Base-by-base conservation (phyloP, 140 eudicot species). In the Cichorium intybus region DNA sequence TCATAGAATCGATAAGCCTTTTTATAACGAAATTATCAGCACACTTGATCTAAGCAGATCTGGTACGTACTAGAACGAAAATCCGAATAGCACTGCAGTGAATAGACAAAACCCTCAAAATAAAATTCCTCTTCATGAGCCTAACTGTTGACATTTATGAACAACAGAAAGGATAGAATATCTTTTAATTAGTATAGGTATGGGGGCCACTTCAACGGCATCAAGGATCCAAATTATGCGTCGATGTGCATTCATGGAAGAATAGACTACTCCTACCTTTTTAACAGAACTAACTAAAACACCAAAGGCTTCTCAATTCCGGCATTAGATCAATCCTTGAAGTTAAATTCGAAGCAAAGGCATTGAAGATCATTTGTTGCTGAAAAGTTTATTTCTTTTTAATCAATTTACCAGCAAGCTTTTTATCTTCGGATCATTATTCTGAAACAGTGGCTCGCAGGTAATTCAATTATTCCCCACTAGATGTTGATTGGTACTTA, bases 171-270 rank as follows among this genome's bases (percentile, higher is more conserved):
- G 63, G 18, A 35, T 28, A 68, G 5, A 41, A 35, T 35, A 35
- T 35, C 43, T 35, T 35, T 35, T 14, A 35, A 35, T 1, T 35
- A 27, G 31, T 27, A 27, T 6, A 27, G 5, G 31, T 27, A 4
- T 7, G 65, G 3, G 31, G 56, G 55, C 56, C 39, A 18, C 6
- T 56, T 43, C 45, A 45, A 18, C 58, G 51, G 48, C 35, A 45
- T 57, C 16, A 18, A 47, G 60, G 75, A 46, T 58, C 35, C 68
- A 58, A 69, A 69, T 57, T 52, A 33, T 70, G 37, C 22, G 22
- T 11, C 50, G 23, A 35, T 69, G 74, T 57, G 17, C 47, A 47
- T 58, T 59, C 62, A 66, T 31, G 64, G 46, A 23, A 58, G 22
- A 58, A 17, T 29, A n/a, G 1, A 56, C 29, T 26, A 56, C 62